These are phyloP conservation scores for Populus davidiana DNA, from an alignment of 345 rosid genomes.

Conservation along the genomic window DNA sequence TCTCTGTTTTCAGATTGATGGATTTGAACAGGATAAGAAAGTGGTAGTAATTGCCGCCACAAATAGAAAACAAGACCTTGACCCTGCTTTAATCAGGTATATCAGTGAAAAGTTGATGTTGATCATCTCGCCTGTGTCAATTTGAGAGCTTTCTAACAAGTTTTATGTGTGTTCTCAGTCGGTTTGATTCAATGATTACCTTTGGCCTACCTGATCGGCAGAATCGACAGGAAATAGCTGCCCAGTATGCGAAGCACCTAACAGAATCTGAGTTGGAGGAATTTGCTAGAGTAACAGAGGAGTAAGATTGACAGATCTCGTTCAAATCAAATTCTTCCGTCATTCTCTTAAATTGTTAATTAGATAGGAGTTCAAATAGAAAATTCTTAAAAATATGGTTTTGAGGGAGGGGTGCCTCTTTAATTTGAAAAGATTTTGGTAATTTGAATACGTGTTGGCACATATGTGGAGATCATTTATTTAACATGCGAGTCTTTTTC, in stretches of 20 bases:
- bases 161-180: slow-evolving; percentile 40
- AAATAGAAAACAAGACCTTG: slow-evolving; percentile 93
- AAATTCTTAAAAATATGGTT: neutral
- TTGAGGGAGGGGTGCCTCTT: neutral
- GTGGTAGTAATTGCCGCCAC: slow-evolving; percentile 92
- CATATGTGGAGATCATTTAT: neutral
- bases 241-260: slow-evolving; percentile 86
- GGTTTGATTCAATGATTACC: slow-evolving; percentile 81
- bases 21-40: slow-evolving; percentile 90
- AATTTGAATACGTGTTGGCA: no score
- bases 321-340: neutral
- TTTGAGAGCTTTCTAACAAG: slow-evolving; percentile 5
- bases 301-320: slow-evolving; percentile 32
- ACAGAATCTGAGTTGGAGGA: slow-evolving; percentile 58
- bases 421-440: neutral
- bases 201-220: slow-evolving; percentile 70
- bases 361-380: no score
- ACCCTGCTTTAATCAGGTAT: slow-evolving; percentile 88
- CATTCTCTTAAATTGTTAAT: neutral
- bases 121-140: neutral
- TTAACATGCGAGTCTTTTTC: neutral
- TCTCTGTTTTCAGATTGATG: slow-evolving; percentile 64
- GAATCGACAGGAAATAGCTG: slow-evolving; percentile 66
- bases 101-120: neutral
- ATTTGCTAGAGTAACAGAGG: slow-evolving; percentile 60